These are phyloP conservation scores for Begonia loranthoides DNA, from an alignment of 306 rosid species.

Conservation along the genomic window DNA sequence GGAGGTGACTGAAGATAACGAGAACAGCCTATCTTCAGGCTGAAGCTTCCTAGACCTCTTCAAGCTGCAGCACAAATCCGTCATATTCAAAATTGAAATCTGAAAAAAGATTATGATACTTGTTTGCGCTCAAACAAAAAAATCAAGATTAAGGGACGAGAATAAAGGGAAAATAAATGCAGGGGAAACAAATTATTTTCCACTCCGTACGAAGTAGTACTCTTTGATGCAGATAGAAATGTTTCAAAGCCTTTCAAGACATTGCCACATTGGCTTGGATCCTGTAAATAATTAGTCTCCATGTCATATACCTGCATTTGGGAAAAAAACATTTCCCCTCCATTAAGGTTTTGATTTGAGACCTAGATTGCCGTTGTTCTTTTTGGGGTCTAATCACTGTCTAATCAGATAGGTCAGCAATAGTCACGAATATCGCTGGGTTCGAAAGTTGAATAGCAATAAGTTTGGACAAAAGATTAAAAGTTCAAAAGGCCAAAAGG, in stretches of 20 bases:
- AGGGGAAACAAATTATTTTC: conserved; percentile 11
- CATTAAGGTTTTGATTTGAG: background rate
- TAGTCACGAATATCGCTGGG: no score
- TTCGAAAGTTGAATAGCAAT: no score
- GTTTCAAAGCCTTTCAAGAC: conserved; percentile 97
- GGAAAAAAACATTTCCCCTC: background rate
- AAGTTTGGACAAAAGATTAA: no score
- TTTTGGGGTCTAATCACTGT: no score
- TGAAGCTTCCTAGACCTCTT: conserved; percentile 97
- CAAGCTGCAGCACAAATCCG: conserved; percentile 39
- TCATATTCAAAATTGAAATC: no score
- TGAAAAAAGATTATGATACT: no score
- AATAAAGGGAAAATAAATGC: background rate
- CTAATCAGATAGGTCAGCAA: no score
- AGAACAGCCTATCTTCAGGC: conserved; percentile 94
- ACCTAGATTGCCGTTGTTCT: no score
- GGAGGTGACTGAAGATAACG: conserved; percentile 90
- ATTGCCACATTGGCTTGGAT: conserved; percentile 97
- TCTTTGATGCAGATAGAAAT: conserved; percentile 85
- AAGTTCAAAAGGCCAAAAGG: no score
- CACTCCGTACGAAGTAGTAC: conserved; percentile 74
- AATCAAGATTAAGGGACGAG: no score
- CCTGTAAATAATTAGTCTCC: conserved; percentile 95
- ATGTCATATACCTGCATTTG: conserved; percentile 77
- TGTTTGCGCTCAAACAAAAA: no score